A percentile compares a stretch with the other conserved stretches of the same genome.
phyloP scores from a whole-genome alignment of 1,139 yeast genomes.

The Zygotorulaspora mrakii region DNA sequence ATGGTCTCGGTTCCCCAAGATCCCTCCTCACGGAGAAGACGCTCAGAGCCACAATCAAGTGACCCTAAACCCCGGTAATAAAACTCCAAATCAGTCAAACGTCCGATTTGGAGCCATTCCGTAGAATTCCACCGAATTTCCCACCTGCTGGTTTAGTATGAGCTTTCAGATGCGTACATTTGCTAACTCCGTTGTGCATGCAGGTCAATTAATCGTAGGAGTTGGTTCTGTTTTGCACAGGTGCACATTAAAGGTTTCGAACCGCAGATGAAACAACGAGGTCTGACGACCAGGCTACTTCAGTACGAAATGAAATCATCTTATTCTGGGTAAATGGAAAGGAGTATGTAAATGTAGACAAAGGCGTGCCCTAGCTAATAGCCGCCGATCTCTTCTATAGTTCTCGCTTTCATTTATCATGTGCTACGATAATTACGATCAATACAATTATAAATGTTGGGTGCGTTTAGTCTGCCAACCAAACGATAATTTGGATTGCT shows the following conservation, averaged over 20 bases:
- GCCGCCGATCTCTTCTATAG: too few relatives aligned
- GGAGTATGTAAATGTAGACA: too few relatives aligned
- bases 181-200: slow-evolving; percentile 10
- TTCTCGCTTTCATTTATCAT: background rate
- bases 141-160: slow-evolving; percentile 32
- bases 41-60: slow-evolving; percentile 2
- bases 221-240: slow-evolving; percentile 18
- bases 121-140: slow-evolving; percentile 39
- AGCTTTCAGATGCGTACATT: background rate
- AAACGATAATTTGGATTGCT: slow-evolving; percentile 50
- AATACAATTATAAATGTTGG: slow-evolving; percentile 8
- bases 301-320: slow-evolving; percentile 6
- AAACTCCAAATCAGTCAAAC: slow-evolving; percentile 1
- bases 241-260: slow-evolving; percentile 12
- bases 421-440: background rate
- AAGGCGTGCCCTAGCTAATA: too few relatives aligned
- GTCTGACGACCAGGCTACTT: slow-evolving; percentile 3
- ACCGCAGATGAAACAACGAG: background rate
- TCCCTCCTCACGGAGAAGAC: slow-evolving; percentile 30
- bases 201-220: slow-evolving; percentile 33
- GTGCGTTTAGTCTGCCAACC: slow-evolving; percentile 50
- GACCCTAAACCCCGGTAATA: slow-evolving; percentile 7
- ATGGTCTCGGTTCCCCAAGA: slow-evolving; percentile 27
- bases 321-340: too few relatives aligned
- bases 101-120: slow-evolving; percentile 15